A percentile compares a stretch with the other conserved stretches of the same genome.
These are phyloP conservation scores for Pichia cactophila DNA, from an alignment of 1,139 yeast species.

Conservation along the genomic window DNA sequence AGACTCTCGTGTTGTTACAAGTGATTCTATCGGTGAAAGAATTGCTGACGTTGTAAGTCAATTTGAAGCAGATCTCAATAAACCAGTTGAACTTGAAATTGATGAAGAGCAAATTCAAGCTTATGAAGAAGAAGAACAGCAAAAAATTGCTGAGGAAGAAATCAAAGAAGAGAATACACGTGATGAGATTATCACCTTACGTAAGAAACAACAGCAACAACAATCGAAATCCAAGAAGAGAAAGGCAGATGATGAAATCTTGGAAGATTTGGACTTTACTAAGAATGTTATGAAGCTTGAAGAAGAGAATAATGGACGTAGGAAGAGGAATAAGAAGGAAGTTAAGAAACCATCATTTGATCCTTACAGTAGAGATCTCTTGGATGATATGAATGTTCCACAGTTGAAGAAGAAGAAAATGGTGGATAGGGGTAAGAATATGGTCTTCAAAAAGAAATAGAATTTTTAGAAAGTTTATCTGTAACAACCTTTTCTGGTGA, in stretches of 20 bases:
- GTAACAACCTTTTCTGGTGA: background rate
- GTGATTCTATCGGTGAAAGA: conserved; percentile 9
- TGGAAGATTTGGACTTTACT: conserved; percentile 38
- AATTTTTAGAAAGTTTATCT: background rate
- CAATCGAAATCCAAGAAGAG: conserved; percentile 12
- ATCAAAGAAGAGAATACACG: conserved; percentile 22
- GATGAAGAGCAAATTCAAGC: conserved; percentile 13
- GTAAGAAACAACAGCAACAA: conserved; percentile 26
- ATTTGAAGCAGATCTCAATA: conserved; percentile 10
- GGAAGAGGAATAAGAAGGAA: conserved; percentile 24
- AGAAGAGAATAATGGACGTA: conserved; percentile 18
- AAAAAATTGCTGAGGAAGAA: conserved; percentile 7
- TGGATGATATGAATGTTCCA: conserved; percentile 29
- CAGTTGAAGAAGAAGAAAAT: conserved; percentile 22
- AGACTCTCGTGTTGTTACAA: background rate
- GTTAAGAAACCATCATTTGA: conserved; percentile 46
- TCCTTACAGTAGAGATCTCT: conserved; percentile 37
- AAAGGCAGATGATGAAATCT: conserved; percentile 16
- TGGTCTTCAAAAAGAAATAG: conserved; percentile 20
- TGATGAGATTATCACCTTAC: conserved; percentile 53
- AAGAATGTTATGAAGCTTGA: conserved; percentile 37
- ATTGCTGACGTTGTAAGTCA: conserved; percentile 9
- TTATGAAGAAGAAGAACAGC: conserved; percentile 11
- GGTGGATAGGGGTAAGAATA: conserved; percentile 22
- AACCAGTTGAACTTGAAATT: conserved; percentile 11